These are phyloP conservation scores for Agroathelia rolfsii DNA, from an alignment of 1,284 basidiomycete species.

Conservation along the genomic window DNA sequence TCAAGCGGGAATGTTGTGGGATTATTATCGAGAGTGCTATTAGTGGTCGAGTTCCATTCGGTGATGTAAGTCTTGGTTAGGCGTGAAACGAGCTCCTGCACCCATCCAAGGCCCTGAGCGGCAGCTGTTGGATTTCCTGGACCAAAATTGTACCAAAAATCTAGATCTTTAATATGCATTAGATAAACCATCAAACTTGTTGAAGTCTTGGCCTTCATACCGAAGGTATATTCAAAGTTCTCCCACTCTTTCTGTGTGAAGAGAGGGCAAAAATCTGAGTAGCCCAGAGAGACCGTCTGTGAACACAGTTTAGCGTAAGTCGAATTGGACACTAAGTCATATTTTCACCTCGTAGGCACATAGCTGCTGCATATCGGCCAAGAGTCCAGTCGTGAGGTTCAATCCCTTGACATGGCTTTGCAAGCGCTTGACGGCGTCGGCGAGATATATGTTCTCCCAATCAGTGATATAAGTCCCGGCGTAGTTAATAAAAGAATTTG, in stretches of 20 bases:
- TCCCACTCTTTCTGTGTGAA: constrained; percentile 89
- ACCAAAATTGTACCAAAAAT: constrained; percentile 48
- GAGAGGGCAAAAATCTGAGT: constrained; percentile 81
- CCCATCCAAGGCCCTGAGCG: constrained; percentile 56
- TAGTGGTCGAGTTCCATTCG: constrained; percentile 42
- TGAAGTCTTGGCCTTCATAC: too few species aligned
- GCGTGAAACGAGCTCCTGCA: constrained; percentile 44
- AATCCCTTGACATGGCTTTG: constrained; percentile 53
- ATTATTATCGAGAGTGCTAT: constrained; percentile 43
- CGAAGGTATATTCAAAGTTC: constrained; percentile 77
- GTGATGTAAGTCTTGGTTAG: constrained; percentile 39
- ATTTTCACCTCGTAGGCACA: constrained; percentile 74
- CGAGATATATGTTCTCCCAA: constrained; percentile 69
- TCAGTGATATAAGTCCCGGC: constrained; percentile 43
- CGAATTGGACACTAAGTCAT: background rate
- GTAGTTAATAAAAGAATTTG: constrained; percentile 15
- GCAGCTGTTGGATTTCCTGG: constrained; percentile 42
- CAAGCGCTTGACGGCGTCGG: constrained; percentile 55
- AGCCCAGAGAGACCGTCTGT: constrained; percentile 84
- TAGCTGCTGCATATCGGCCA: constrained; percentile 66
- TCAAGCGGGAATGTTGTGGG: constrained; percentile 49
- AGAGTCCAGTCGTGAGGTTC: constrained; percentile 59
- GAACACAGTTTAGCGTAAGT: constrained; percentile 12
- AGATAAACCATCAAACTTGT: too few species aligned
- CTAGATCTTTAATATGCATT: too few species aligned